Base-by-base conservation (phyloP, 495 filamentous ascomycete genomes). In the Podospora pseudopauciseta region DNA sequence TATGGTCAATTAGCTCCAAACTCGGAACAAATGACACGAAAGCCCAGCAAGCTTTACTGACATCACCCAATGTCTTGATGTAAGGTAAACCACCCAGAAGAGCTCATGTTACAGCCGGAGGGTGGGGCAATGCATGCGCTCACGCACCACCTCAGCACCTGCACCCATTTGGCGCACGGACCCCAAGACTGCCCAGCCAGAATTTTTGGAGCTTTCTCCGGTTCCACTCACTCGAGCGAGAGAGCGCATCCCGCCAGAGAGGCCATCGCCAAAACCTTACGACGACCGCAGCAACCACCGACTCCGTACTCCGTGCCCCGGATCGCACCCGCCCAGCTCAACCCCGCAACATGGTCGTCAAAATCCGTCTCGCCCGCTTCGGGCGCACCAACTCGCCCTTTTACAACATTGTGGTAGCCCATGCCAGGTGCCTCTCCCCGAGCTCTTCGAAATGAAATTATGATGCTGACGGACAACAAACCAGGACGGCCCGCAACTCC, bases 321-420 rank as follows among this genome's bases (percentile, higher is more conserved):
- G 23, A 23, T 23, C 65, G 18, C 3, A 18, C 34, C 15, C 91
- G 0, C 89, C 90, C 65, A 97, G 86, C 34, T 23, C 58, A 60
- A 6, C 20, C 32, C 34, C 19, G 5, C 1, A 82, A 68, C 65
- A 99, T 99, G 95, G 96, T 98, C 64, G 84, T 99, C 71, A 91
- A 89, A 76, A 93, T 99, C 77, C 90, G 95, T 63, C 86, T 99
- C 73, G 90, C 95, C 62, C 95, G 95, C 82, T 97, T 98, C 77
- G 95, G 96, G 71, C 91, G 91, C 80, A 87, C 84, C 65, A 91
- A 94, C 77, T 74, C 85, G 28, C 94, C 95, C 3, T 90, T 96
- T 75, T 99, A 96, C 86, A 99, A 99, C 82, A 97, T 99, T 69
- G 92, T 98, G 64, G 92, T 99, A 67, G 86, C 92, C 26, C 94